A percentile compares a stretch with the other conserved stretches of the same genome.
phyloP scores from a whole-genome alignment of 2,329 filamentous ascomycete genomes.

The Rutstroemia sp. region DNA sequence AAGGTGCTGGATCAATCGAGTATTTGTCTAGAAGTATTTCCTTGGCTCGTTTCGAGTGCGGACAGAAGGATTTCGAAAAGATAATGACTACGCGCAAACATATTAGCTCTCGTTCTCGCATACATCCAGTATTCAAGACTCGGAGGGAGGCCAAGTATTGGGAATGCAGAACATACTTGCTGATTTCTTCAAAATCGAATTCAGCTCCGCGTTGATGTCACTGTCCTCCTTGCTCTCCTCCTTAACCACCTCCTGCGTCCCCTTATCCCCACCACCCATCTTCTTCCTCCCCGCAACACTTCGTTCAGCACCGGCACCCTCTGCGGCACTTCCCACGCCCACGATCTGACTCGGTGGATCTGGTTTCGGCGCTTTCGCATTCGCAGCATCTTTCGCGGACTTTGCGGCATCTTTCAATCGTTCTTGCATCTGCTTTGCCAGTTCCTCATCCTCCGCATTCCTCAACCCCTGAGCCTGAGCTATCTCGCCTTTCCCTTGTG shows the following conservation, averaged over 20 bases:
- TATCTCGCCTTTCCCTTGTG: background rate
- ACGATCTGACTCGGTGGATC: constrained; percentile 51
- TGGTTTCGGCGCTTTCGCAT: constrained; percentile 56
- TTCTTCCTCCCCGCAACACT: constrained; percentile 47
- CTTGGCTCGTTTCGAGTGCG: constrained; percentile 79
- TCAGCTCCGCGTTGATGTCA: constrained; percentile 63
- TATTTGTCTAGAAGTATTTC: constrained; percentile 77
- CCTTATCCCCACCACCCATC: constrained; percentile 21
- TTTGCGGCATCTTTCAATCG: constrained; percentile 62
- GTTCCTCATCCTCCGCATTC: constrained; percentile 46
- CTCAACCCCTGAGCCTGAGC: background rate
- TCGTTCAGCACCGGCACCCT: constrained; percentile 26
- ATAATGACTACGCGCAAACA: constrained; percentile 65
- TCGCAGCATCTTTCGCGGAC: constrained; percentile 59
- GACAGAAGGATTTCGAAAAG: constrained; percentile 93
- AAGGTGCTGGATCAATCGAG: constrained; percentile 71
- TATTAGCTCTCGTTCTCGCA: constrained; percentile 2
- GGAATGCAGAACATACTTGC: constrained; percentile 54
- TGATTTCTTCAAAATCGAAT: constrained; percentile 72
- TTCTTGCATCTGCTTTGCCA: constrained; percentile 48
- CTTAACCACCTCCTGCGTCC: constrained; percentile 27
- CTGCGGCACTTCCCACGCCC: constrained; percentile 32
- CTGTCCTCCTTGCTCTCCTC: constrained; percentile 42
- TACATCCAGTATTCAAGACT: background rate
- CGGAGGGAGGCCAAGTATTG: background rate